Conservation (phyloP, 2,329 filamentous ascomycete species). For the Hymenoscyphus linearis region DNA sequence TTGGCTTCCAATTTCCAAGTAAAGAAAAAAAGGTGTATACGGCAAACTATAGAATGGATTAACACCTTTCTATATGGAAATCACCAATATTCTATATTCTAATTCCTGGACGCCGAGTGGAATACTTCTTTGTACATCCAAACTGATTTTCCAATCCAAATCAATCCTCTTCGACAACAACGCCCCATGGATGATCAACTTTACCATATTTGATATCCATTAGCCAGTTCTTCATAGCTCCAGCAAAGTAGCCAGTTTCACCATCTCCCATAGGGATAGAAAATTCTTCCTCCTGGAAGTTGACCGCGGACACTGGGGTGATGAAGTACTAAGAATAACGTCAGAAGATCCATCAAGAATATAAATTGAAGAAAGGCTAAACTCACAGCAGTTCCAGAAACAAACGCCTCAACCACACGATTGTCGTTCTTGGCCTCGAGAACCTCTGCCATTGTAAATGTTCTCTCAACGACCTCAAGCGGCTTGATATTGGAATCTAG, state of each 20-base stretch:
- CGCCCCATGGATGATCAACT: constrained; percentile 62
- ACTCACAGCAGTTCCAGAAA: constrained; percentile 66
- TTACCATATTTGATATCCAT: constrained; percentile 70
- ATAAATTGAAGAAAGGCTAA: background rate
- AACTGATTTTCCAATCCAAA: background rate
- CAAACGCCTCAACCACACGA: constrained; percentile 76
- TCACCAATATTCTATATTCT: background rate
- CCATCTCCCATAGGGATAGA: constrained; percentile 54
- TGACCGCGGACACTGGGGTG: constrained; percentile 61
- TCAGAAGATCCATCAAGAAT: background rate
- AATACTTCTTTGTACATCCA: background rate
- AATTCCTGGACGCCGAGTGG: no score
- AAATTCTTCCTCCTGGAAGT: constrained; percentile 60
- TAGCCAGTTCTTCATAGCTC: constrained; percentile 60
- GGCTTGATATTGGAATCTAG: constrained; percentile 35
- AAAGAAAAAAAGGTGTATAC: background rate
- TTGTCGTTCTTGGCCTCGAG: constrained; percentile 68
- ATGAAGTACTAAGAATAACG: constrained; percentile 52
- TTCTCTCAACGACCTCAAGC: constrained; percentile 71
- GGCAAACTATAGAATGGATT: background rate
- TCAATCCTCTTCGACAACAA: constrained; percentile 53
- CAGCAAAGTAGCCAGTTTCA: constrained; percentile 47
- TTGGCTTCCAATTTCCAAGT: background rate
- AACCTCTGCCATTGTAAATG: constrained; percentile 76
- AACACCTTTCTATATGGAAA: background rate